phyloP scores from a whole-genome alignment of 495 filamentous ascomycete species.

The Sabuloglossum arenarium region DNA sequence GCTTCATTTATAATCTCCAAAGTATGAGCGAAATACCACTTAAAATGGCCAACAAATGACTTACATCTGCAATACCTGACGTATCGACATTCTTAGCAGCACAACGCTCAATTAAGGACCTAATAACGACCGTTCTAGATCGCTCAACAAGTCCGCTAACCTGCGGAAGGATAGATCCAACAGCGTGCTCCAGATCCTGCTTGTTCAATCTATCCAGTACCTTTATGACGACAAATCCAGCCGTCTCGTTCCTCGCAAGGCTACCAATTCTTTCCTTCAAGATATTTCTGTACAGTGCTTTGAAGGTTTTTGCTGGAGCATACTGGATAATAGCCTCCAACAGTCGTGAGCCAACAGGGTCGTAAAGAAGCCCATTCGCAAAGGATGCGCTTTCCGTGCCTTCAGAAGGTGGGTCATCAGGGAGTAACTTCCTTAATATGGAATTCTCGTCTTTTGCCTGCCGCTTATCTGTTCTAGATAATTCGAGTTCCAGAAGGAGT shows the following conservation, averaged over 20 bases:
- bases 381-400: constrained; percentile 42
- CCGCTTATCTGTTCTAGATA: constrained; percentile 46
- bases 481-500: constrained; percentile 64
- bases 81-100: constrained; percentile 42
- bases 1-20: constrained; percentile 30
- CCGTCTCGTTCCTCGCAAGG: constrained; percentile 70
- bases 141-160: constrained; percentile 48
- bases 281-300: constrained; percentile 51
- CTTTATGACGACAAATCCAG: constrained; percentile 60
- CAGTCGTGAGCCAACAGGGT: constrained; percentile 70
- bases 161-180: constrained; percentile 44
- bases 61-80: constrained; percentile 27
- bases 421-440: constrained; percentile 37
- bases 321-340: constrained; percentile 64
- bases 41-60: neutral
- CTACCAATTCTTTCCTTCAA: constrained; percentile 56
- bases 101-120: constrained; percentile 65
- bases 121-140: constrained; percentile 55
- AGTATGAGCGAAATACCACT: neutral
- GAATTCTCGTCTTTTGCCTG: constrained; percentile 33
- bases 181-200: constrained; percentile 53
- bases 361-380: constrained; percentile 70
- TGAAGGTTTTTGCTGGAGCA: constrained; percentile 76
- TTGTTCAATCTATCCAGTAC: constrained; percentile 66
- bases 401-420: constrained; percentile 38